A percentile compares a stretch with the other conserved stretches of the same genome.
Evolutionary conservation across 1,284 basidiomycete species (phyloP).

Genomic region (Sphagnurus paluster): DNA sequence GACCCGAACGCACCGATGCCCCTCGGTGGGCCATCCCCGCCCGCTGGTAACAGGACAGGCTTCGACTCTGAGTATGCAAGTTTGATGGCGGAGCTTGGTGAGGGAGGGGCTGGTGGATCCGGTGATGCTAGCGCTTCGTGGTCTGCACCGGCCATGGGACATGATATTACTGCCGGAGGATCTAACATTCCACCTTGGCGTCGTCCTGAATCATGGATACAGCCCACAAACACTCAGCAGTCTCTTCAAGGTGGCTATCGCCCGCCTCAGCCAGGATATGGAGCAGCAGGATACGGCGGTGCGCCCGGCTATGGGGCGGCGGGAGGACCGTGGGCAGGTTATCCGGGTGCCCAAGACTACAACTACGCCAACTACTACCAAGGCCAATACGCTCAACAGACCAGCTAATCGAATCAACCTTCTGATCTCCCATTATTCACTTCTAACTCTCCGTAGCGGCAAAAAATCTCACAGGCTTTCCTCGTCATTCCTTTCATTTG

Average conservation of each 20-base stretch:
- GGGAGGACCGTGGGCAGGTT: slow-evolving; percentile 47
- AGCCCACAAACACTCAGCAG: slow-evolving; percentile 46
- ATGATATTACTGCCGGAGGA: slow-evolving; percentile 77
- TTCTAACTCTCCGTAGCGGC: slow-evolving; percentile 38
- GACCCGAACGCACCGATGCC: slow-evolving; percentile 63
- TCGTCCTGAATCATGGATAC: slow-evolving; percentile 81
- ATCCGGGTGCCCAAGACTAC: slow-evolving; percentile 58
- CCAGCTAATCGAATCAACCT: slow-evolving; percentile 44
- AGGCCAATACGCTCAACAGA: slow-evolving; percentile 74
- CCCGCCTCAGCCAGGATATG: slow-evolving; percentile 49
- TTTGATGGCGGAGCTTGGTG: slow-evolving; percentile 97
- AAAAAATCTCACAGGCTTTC: slow-evolving; percentile 27
- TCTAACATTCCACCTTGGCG: slow-evolving; percentile 85
- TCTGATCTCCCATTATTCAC: slow-evolving; percentile 30
- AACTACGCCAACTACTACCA: slow-evolving; percentile 83
- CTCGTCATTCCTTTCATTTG: slow-evolving; percentile 19
- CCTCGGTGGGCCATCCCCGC: slow-evolving; percentile 34
- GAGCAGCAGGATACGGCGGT: slow-evolving; percentile 32
- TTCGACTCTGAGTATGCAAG: slow-evolving; percentile 98
- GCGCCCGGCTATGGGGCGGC: slow-evolving; percentile 39
- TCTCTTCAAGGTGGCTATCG: slow-evolving; percentile 53
- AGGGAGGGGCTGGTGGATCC: slow-evolving; percentile 60
- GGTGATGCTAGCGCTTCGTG: slow-evolving; percentile 58
- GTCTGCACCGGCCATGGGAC: slow-evolving; percentile 60
- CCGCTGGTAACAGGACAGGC: slow-evolving; percentile 57